Percentiles rank a stretch among this genome's conserved stretches.
These are phyloP conservation scores for Kuraishia capsulata DNA, from an alignment of 805 yeast genomes.

Conservation along the genomic window DNA sequence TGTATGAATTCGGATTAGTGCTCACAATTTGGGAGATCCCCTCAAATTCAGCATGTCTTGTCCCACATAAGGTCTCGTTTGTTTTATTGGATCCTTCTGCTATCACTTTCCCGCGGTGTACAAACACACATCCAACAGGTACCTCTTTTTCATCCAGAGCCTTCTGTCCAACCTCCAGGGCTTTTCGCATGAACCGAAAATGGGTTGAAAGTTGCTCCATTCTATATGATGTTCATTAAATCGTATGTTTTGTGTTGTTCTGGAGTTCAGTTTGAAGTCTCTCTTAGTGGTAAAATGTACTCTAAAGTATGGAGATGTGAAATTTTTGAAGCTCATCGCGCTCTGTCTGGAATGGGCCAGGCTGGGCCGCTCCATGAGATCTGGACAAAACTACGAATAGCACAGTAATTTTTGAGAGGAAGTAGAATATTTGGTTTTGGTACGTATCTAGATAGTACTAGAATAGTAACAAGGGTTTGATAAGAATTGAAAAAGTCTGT, in stretches of 20 bases:
- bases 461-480: too few relatives aligned
- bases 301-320: too few relatives aligned
- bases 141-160: constrained; percentile 68
- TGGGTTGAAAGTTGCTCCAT: constrained; percentile 7
- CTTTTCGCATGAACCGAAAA: constrained; percentile 38
- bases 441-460: too few relatives aligned
- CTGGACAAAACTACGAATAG: too few relatives aligned
- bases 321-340: too few relatives aligned
- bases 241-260: neutral
- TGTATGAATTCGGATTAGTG: constrained; percentile 16
- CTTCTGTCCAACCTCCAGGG: constrained; percentile 47
- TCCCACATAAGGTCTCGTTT: constrained; percentile 76
- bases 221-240: neutral
- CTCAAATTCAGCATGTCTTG: constrained; percentile 86
- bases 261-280: too few relatives aligned
- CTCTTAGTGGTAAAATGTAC: too few relatives aligned
- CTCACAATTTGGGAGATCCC: constrained; percentile 53
- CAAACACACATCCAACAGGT: constrained; percentile 79
- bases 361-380: too few relatives aligned
- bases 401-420: too few relatives aligned
- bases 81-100: constrained; percentile 83
- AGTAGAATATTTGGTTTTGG: too few relatives aligned
- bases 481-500: too few relatives aligned
- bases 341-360: too few relatives aligned
- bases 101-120: constrained; percentile 38